These are phyloP conservation scores for Albifimbria verrucaria DNA, from an alignment of 2,329 filamentous ascomycete species.

Conservation along the genomic window DNA sequence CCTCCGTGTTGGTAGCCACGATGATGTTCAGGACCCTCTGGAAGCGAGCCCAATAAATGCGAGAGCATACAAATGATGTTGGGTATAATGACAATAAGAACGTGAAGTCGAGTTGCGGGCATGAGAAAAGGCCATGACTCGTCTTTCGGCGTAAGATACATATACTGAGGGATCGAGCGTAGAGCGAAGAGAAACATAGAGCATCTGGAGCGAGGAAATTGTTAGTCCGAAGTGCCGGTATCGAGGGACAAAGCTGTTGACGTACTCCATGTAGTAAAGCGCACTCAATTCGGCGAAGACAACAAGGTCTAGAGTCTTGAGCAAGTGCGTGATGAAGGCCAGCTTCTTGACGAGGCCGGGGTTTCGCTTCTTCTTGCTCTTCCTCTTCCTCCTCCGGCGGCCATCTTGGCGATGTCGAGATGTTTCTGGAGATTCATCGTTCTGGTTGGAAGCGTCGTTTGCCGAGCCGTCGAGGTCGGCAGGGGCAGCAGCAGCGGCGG, in stretches of 20 bases:
- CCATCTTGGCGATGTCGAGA: constrained; percentile 9
- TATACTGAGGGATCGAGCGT: constrained; percentile 56
- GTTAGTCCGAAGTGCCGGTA: constrained; percentile 9
- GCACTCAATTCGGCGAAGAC: constrained; percentile 63
- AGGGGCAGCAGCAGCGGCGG: constrained; percentile 9
- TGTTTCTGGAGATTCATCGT: constrained; percentile 6
- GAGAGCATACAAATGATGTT: constrained; percentile 59
- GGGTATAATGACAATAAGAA: constrained; percentile 55
- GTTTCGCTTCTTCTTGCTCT: constrained; percentile 32
- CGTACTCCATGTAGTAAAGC: constrained; percentile 69
- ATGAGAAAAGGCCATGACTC: constrained; percentile 53
- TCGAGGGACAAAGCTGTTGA: background rate
- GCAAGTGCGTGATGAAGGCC: constrained; percentile 57
- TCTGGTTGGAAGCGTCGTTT: background rate
- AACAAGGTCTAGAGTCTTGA: constrained; percentile 58
- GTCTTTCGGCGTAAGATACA: constrained; percentile 62
- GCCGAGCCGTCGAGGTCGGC: constrained; percentile 9
- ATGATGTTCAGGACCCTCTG: constrained; percentile 56
- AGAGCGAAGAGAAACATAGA: constrained; percentile 62
- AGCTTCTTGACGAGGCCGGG: constrained; percentile 54
- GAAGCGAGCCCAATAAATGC: constrained; percentile 54
- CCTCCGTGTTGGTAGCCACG: constrained; percentile 66
- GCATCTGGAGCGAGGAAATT: constrained; percentile 42
- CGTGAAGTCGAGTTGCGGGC: constrained; percentile 53
- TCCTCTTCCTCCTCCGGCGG: constrained; percentile 31